phyloP scores from a whole-genome alignment of 345 rosid genomes.

The Aquilaria malaccensis region DNA sequence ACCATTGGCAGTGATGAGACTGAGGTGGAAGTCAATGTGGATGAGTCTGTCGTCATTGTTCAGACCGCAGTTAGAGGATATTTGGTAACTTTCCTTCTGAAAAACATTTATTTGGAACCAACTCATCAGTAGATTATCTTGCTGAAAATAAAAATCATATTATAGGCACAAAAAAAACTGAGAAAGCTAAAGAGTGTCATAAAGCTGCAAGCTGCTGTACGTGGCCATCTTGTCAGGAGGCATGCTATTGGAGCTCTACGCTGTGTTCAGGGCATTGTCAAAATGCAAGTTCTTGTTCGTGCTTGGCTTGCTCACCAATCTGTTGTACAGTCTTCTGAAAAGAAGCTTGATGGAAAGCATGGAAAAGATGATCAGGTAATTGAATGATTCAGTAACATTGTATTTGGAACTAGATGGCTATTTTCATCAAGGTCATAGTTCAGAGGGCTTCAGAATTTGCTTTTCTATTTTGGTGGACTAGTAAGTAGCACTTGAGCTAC shows the following conservation, averaged over 20 bases:
- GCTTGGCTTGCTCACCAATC: no score
- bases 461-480: no score
- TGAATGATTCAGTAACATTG: slow-evolving; percentile 4
- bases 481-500: no score
- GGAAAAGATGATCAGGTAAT: neutral
- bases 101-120: neutral
- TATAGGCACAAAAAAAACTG: no score
- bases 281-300: slow-evolving; percentile 27
- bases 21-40: slow-evolving; percentile 20
- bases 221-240: slow-evolving; percentile 41
- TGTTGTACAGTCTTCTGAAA: neutral
- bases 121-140: neutral
- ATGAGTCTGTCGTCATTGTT: slow-evolving; percentile 41
- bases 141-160: neutral
- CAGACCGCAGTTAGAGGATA: slow-evolving; percentile 54
- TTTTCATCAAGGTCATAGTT: neutral
- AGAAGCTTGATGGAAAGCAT: slow-evolving; percentile 1
- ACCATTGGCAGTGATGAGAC: slow-evolving; percentile 17
- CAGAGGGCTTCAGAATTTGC: no score
- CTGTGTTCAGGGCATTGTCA: slow-evolving; percentile 27
- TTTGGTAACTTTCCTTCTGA: slow-evolving; percentile 31
- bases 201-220: slow-evolving; percentile 37
- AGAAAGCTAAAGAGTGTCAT: slow-evolving; percentile 29
- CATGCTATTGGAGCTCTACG: slow-evolving; percentile 27
- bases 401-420: neutral